Percentiles rank a stretch among this genome's conserved stretches.
These are phyloP conservation scores for Fusarium setosum DNA, from an alignment of 2,329 filamentous ascomycete species.

Conservation along the genomic window DNA sequence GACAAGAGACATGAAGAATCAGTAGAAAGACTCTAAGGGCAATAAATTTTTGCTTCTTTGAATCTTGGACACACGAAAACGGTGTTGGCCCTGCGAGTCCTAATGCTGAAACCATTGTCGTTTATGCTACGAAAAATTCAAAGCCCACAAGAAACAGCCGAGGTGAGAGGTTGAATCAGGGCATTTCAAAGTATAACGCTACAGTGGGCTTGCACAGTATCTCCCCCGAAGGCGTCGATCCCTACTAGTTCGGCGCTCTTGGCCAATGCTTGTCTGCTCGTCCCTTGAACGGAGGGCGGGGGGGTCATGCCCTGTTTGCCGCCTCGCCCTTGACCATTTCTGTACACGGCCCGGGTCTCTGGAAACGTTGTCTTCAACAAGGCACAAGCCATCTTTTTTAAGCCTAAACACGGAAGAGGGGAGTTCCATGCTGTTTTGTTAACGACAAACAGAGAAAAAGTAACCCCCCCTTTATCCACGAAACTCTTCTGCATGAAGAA, in stretches of 20 bases:
- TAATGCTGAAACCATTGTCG: background rate
- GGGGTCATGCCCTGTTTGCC: too few species aligned
- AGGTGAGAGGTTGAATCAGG: background rate
- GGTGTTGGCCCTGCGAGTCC: background rate
- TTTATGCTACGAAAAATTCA: background rate
- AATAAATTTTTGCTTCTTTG: too few species aligned
- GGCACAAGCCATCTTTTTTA: background rate
- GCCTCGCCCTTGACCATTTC: background rate
- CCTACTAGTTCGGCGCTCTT: background rate
- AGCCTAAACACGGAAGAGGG: background rate
- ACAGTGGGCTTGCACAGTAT: too few species aligned
- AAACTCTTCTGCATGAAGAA: background rate
- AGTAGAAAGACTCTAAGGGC: too few species aligned
- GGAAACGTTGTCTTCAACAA: background rate
- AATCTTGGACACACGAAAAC: too few species aligned
- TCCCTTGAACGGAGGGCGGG: background rate
- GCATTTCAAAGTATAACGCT: too few species aligned
- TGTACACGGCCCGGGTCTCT: background rate
- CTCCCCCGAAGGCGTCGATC: too few species aligned
- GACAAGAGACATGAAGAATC: background rate
- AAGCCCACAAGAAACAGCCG: background rate
- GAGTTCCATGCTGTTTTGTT: background rate
- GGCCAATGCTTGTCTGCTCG: constrained; percentile 10
- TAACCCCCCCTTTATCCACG: background rate
- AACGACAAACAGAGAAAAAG: background rate